Evolutionary conservation across 1,284 basidiomycete genomes (phyloP).

Genomic region (Athelia sp.): DNA sequence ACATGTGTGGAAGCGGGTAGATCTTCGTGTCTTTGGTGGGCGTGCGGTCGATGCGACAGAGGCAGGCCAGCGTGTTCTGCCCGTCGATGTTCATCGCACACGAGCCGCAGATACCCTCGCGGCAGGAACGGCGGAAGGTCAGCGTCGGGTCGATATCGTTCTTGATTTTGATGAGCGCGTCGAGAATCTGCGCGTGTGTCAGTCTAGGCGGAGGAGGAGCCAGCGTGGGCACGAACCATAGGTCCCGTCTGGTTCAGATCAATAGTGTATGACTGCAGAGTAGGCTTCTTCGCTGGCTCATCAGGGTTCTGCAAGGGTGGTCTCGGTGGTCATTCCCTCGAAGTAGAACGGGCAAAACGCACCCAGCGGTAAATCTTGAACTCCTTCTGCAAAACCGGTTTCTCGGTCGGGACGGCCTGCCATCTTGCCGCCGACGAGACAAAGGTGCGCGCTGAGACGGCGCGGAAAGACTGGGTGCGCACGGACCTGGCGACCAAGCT

Average conservation of each 20-base stretch:
- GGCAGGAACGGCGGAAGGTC: conserved; percentile 94
- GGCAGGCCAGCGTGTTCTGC: conserved; percentile 95
- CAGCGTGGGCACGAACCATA: conserved; percentile 69
- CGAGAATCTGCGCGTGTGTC: conserved; percentile 64
- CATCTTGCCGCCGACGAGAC: conserved; percentile 1
- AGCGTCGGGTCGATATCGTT: conserved; percentile 96
- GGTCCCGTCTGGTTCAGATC: conserved; percentile 95
- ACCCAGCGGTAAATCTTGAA: conserved; percentile 99
- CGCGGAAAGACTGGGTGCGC: neutral
- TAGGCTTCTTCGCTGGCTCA: conserved; percentile 88
- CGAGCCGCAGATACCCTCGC: conserved; percentile 97
- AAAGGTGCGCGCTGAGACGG: neutral
- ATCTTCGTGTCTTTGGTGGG: conserved; percentile 80
- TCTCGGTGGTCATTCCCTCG: neutral
- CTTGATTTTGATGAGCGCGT: conserved; percentile 98
- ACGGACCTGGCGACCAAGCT: neutral
- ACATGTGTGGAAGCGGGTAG: conserved; percentile 99
- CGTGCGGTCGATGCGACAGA: conserved; percentile 90
- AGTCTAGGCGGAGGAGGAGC: conserved; percentile 4
- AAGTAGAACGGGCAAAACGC: conserved; percentile 18
- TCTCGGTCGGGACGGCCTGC: conserved; percentile 24
- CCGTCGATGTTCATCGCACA: conserved; percentile 99
- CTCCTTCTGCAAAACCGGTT: conserved; percentile 64
- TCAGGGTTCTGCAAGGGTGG: conserved; percentile 84
- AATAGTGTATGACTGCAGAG: conserved; percentile 87